Evolutionary conservation across 768 basidiomycete species (phyloP).

Genomic region (Mycena sanguinolenta): DNA sequence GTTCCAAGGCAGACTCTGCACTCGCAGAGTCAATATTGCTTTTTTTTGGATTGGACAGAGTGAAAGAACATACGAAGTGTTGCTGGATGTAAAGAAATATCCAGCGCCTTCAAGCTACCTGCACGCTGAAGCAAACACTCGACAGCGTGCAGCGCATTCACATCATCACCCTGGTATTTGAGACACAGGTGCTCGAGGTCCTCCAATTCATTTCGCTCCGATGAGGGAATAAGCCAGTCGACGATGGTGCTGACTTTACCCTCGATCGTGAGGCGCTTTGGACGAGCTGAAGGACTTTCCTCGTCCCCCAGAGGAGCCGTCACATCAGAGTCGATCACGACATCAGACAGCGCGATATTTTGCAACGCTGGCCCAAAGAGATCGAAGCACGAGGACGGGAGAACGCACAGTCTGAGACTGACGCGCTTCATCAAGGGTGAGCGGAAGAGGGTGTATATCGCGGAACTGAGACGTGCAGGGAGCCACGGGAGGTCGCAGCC

Average conservation of each 20-base stretch:
- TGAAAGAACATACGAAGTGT: constrained; percentile 10
- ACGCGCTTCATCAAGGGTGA: constrained; percentile 26
- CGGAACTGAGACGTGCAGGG: constrained; percentile 18
- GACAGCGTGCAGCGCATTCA: constrained; percentile 1
- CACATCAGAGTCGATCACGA: constrained; percentile 22
- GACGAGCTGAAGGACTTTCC: background rate
- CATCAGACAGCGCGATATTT: constrained; percentile 24
- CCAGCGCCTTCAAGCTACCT: constrained; percentile 15
- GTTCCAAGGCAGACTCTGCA: constrained; percentile 3
- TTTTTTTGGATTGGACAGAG: background rate
- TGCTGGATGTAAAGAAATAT: constrained; percentile 22
- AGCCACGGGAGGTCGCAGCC: constrained; percentile 29
- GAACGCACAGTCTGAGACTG: constrained; percentile 23
- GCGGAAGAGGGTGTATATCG: constrained; percentile 27
- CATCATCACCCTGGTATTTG: constrained; percentile 18
- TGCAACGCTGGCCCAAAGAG: constrained; percentile 24
- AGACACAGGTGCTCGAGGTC: constrained; percentile 21
- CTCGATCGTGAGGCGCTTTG: constrained; percentile 22
- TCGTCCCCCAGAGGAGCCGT: background rate
- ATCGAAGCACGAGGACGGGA: constrained; percentile 21
- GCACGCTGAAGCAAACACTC: constrained; percentile 26
- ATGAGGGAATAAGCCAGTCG: constrained; percentile 26
- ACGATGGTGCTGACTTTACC: constrained; percentile 21
- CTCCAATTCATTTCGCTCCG: constrained; percentile 16
- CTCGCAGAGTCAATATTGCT: background rate